A percentile compares a stretch with the other conserved stretches of the same genome.
These are phyloP conservation scores for Skeletonema potamos DNA, from an alignment of 108 stramenopile genomes.

Conservation along the genomic window DNA sequence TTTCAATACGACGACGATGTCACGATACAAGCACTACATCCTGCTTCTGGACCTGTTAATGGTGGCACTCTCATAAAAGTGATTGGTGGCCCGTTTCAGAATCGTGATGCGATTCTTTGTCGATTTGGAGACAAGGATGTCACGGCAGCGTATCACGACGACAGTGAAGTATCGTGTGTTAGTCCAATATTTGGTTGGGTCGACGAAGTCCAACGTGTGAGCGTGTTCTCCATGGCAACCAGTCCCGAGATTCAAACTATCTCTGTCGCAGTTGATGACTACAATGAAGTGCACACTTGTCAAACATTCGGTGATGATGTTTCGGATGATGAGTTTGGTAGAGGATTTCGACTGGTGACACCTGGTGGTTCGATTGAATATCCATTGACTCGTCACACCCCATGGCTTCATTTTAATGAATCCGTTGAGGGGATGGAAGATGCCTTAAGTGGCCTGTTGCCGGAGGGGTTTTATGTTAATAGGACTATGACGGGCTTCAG, in stretches of 20 bases:
- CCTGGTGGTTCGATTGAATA: conserved; percentile 25
- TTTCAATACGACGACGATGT: conserved; percentile 43
- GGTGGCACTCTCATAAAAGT: conserved; percentile 37
- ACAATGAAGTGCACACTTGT: conserved; percentile 35
- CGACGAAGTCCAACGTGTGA: conserved; percentile 45
- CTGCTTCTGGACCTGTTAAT: conserved; percentile 27
- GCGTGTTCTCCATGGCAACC: conserved; percentile 37
- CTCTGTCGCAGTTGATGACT: conserved; percentile 32
- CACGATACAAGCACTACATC: conserved; percentile 14
- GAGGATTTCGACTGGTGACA: conserved; percentile 32
- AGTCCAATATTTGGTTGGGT: conserved; percentile 31
- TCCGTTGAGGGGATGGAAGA: conserved; percentile 32
- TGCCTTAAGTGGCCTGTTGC: conserved; percentile 33
- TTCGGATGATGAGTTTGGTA: conserved; percentile 28
- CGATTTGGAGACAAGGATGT: conserved; percentile 43
- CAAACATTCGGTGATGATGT: conserved; percentile 11
- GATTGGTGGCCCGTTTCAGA: conserved; percentile 30
- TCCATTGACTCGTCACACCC: conserved; percentile 19
- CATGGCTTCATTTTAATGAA: conserved; percentile 42
- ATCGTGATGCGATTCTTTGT: conserved; percentile 25
- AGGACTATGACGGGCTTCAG: conserved; percentile 16
- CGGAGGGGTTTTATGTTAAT: conserved; percentile 29
- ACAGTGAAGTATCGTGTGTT: conserved; percentile 16
- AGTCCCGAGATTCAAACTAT: conserved; percentile 48
- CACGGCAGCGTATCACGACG: conserved; percentile 24